A percentile compares a stretch with the other conserved stretches of the same genome.
Evolutionary conservation across 192 early-diverging fungal species (phyloP).

Genomic region (Cetraspora pellucida): DNA sequence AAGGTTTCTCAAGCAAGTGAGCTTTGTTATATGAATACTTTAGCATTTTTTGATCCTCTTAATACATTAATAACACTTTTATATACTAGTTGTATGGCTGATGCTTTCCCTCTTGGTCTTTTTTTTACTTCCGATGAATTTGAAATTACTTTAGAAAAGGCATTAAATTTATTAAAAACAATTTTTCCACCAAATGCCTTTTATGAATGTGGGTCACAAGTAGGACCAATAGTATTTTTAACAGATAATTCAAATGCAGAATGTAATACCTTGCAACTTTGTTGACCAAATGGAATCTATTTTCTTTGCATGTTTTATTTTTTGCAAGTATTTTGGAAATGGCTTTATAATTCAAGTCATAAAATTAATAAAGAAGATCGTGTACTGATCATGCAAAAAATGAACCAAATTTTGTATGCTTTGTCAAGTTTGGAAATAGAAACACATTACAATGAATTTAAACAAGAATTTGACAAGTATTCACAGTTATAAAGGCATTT

Average conservation of each 20-base stretch:
- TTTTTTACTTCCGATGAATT: too few species aligned
- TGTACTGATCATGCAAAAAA: not conserved
- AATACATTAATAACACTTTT: too few species aligned
- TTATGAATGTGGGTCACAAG: not conserved
- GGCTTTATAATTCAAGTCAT: not conserved
- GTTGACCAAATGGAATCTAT: not conserved
- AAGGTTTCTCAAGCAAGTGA: too few species aligned
- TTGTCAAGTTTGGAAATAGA: not conserved
- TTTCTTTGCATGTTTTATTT: not conserved
- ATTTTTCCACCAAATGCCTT: not conserved
- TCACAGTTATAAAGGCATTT: not conserved
- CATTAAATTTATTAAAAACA: not conserved
- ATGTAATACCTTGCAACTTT: not conserved
- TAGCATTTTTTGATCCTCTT: too few species aligned
- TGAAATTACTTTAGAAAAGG: too few species aligned
- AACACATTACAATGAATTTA: not conserved
- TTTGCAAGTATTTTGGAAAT: not conserved
- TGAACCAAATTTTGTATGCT: not conserved
- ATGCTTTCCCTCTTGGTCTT: too few species aligned
- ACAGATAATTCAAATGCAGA: not conserved
- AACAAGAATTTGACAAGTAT: not conserved
- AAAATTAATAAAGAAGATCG: not conserved
- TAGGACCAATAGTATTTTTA: not conserved
- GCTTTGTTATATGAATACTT: too few species aligned
- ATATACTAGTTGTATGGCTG: too few species aligned